These are phyloP conservation scores for Alternaria tenuissima DNA, from an alignment of 2,329 filamentous ascomycete species.

Conservation along the genomic window DNA sequence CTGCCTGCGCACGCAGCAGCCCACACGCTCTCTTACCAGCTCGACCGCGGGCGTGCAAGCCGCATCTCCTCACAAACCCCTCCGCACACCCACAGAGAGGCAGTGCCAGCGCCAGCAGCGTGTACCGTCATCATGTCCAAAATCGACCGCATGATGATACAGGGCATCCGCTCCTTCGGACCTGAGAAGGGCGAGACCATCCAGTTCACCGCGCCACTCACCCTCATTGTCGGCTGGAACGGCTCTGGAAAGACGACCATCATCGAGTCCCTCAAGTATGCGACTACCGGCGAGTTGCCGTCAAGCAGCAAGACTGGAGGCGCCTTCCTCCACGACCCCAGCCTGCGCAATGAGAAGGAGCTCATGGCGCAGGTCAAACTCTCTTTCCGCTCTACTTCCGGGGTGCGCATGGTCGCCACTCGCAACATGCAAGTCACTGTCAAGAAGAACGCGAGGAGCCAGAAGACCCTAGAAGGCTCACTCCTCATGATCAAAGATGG, in stretches of 20 bases:
- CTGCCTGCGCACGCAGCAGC: not conserved
- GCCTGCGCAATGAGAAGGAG: conserved; percentile 86
- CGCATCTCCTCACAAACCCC: not conserved
- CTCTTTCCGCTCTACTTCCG: conserved; percentile 80
- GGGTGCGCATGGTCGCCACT: conserved; percentile 81
- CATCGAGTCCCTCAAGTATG: conserved; percentile 98
- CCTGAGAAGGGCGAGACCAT: conserved; percentile 78
- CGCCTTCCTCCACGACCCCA: conserved; percentile 97
- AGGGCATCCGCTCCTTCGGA: conserved; percentile 86
- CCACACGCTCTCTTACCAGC: not conserved
- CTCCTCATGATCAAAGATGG: conserved; percentile 80
- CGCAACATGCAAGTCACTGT: conserved; percentile 86
- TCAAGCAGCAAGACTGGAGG: conserved; percentile 87
- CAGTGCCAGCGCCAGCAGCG: not conserved
- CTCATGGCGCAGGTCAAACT: conserved; percentile 92
- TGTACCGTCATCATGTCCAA: conserved; percentile 57
- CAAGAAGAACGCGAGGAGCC: conserved; percentile 77
- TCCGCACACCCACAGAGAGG: not conserved
- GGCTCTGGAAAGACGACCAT: conserved; percentile 98
- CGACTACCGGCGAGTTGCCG: conserved; percentile 90
- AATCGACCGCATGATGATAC: conserved; percentile 88
- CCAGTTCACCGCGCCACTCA: conserved; percentile 87
- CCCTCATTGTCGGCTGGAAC: conserved; percentile 96
- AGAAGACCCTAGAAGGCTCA: conserved; percentile 86
- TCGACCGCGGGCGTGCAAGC: not conserved